Base-by-base conservation (phyloP, 805 yeast species). In the Metschnikowia borealis region DNA sequence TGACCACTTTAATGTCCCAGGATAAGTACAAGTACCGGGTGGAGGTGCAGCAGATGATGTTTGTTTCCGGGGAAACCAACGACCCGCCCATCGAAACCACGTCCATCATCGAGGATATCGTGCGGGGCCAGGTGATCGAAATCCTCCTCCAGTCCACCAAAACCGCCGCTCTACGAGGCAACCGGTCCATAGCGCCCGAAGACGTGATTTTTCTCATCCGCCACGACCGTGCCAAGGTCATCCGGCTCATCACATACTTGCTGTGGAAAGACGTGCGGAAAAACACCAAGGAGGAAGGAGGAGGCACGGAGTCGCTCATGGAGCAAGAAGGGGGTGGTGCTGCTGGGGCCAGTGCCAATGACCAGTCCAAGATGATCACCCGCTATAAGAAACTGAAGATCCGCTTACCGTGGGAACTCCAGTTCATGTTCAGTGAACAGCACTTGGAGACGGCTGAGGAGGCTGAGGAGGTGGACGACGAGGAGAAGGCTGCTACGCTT, bases 11-110 rank as follows among this genome's bases (percentile, higher is more conserved):
- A n/a, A 54, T 56, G 59, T 45, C 59, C 5, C 52, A 31, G 29
- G 59, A 57, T 51, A 82, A 82, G 64, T 84, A 87, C 71, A 83
- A 85, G 63, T 94, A 92, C 67, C 76, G 96, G 50, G 81, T 87
- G 36, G 99, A 94, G 71, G 94, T 94, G 61, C 99, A 94, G 68
- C 78, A 88, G 73, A 94, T 94, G 99, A 94, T 94, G 99, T 94
- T 94, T 74, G 99, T 94, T 49, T 79, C 86, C 49, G 99, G 99
- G 2, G 98, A 94, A 65, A 82, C 94, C 0, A 88, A 87, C 58
- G 99, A 94, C 61, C 95, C 98, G 1, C 96, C 97, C 0, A 79
- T 85, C 14, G 96, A 88, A 56, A 89, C 97, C 0, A 87, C 97
- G 0, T 83, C 92, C n/a, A 70, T 94, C 47, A 89, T 92, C 39